Evolutionary conservation across 2,329 filamentous ascomycete species (phyloP).

Genomic region (Metarhizium guizhouense): DNA sequence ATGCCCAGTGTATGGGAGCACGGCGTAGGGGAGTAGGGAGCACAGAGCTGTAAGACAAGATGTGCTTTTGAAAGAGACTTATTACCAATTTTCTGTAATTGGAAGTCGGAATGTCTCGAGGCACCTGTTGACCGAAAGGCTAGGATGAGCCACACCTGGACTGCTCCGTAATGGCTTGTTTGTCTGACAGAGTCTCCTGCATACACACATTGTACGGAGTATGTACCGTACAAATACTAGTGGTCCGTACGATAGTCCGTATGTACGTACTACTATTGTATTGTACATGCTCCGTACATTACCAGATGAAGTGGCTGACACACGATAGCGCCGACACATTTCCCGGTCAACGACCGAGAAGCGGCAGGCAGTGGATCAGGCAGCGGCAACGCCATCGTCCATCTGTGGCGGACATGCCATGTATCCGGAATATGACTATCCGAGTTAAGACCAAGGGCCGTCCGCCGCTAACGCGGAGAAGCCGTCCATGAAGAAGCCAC

Average conservation of each 20-base stretch:
- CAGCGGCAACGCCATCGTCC: neutral
- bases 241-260: too few species aligned
- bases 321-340: neutral
- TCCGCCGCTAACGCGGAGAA: neutral
- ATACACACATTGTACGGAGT: neutral
- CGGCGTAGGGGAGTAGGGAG: neutral
- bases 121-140: slow-evolving; percentile 3
- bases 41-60: neutral
- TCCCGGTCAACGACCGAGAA: neutral
- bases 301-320: neutral
- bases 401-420: neutral
- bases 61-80: neutral
- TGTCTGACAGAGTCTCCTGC: slow-evolving; percentile 1
- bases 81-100: neutral
- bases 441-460: neutral
- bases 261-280: too few species aligned
- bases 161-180: neutral
- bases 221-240: too few species aligned
- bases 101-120: neutral
- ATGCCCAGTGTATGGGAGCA: neutral
- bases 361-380: neutral
- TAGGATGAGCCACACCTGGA: slow-evolving; percentile 1
- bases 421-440: neutral
- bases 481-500: neutral
- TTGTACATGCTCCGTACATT: neutral